phyloP scores from a whole-genome alignment of 768 basidiomycete genomes.

The Asterophora lycoperdoides region DNA sequence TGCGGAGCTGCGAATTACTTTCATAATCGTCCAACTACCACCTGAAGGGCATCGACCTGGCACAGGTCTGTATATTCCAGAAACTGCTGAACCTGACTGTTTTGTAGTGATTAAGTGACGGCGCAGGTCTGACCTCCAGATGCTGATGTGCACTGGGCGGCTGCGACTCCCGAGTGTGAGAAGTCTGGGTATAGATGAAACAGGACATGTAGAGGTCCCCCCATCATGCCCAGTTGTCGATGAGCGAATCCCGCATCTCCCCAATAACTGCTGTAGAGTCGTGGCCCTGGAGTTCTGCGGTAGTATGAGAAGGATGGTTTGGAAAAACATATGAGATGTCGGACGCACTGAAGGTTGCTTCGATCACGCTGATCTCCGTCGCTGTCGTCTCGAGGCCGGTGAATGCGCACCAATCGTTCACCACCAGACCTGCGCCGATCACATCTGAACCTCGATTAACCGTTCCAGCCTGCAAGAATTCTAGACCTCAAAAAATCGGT shows the following conservation, averaged over 20 bases:
- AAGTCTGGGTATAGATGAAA: not conserved
- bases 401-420: conserved; percentile 99
- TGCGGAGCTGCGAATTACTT: too few species aligned
- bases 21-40: too few species aligned
- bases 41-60: too few species aligned
- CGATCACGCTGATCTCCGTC: conserved; percentile 97
- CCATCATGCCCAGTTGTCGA: conserved; percentile 85
- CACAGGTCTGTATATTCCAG: too few species aligned
- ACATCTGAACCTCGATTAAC: conserved; percentile 99
- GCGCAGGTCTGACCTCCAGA: too few species aligned
- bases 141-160: not conserved
- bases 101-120: not conserved
- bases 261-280: conserved; percentile 78
- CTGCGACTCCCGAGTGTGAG: too few species aligned
- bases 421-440: conserved; percentile 94
- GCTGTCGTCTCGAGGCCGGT: conserved; percentile 99
- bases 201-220: not conserved
- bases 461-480: conserved; percentile 74
- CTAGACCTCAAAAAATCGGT: not conserved
- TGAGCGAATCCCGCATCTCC: conserved; percentile 87
- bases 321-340: not conserved
- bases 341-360: conserved; percentile 90
- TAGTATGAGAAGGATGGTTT: conserved; percentile 5
- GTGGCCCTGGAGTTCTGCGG: conserved; percentile 81
- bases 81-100: not conserved